Conservation (phyloP, 148 eudicot genomes). For the Vaccinium macrocarpon region DNA sequence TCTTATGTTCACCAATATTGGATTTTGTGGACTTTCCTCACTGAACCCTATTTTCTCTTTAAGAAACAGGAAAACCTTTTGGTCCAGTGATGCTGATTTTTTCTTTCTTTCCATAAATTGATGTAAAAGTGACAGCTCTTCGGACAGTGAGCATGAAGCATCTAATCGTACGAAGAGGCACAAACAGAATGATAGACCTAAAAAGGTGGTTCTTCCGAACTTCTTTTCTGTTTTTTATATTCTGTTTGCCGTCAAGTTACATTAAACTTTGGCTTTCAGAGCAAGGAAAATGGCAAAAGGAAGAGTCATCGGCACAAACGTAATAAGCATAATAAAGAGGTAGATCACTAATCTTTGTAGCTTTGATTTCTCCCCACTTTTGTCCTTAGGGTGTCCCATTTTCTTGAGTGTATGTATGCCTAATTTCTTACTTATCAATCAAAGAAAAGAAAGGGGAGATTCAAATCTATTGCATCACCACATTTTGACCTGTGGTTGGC, state of each 20-base stretch:
- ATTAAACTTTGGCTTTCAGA: constrained; percentile 34
- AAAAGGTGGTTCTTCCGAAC: constrained; percentile 50
- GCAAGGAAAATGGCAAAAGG: constrained; percentile 70
- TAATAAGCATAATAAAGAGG: constrained; percentile 77
- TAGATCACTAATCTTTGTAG: constrained; percentile 29
- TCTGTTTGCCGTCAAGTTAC: not conserved
- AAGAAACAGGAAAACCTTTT: too few relatives aligned
- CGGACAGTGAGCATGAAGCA: constrained; percentile 63
- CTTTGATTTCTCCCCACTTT: not conserved
- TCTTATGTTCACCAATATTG: too few relatives aligned
- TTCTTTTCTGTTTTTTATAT: constrained; percentile 5
- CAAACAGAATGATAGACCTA: constrained; percentile 56
- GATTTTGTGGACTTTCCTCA: too few relatives aligned
- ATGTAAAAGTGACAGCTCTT: constrained; percentile 48
- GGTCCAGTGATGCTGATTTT: not conserved
- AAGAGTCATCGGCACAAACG: constrained; percentile 63
- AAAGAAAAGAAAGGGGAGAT: not conserved
- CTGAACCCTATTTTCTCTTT: too few relatives aligned
- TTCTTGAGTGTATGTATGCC: not conserved
- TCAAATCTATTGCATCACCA: not conserved
- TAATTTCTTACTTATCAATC: not conserved
- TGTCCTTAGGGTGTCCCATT: not conserved
- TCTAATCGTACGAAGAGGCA: constrained; percentile 57
- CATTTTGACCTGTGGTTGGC: not conserved
- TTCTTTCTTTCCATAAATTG: not conserved